Evolutionary conservation across 345 rosid species (phyloP).

Genomic region (Turritis glabra): DNA sequence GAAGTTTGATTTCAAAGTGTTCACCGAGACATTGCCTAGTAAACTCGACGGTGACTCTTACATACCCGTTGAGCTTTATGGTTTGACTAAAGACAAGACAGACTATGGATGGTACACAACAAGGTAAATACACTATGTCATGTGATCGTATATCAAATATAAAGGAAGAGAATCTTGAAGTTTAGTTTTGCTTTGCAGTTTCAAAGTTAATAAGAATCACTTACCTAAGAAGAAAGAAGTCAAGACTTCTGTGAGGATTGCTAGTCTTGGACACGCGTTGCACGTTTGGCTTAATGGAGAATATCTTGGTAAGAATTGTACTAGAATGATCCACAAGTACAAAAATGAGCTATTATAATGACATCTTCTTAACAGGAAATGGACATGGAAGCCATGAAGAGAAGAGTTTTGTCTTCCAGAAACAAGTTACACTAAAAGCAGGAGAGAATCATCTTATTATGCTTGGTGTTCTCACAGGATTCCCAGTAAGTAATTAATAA

Average conservation of each 20-base stretch:
- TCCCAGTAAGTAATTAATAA: conserved; percentile 51
- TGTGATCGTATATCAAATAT: neutral
- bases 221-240: conserved; percentile 48
- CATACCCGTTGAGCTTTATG: conserved; percentile 59
- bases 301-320: conserved; percentile 53
- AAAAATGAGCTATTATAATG: neutral
- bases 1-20: conserved; percentile 58
- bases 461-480: conserved; percentile 61
- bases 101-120: conserved; percentile 87
- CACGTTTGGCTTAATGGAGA: conserved; percentile 71
- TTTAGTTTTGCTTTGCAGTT: conserved; percentile 39
- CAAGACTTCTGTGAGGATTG: conserved; percentile 54
- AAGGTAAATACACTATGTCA: conserved; percentile 42
- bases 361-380: conserved; percentile 44
- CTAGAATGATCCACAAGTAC: neutral
- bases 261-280: conserved; percentile 90
- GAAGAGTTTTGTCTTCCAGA: conserved; percentile 78
- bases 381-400: conserved; percentile 84
- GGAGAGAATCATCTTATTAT: conserved; percentile 61
- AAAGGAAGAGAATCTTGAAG: conserved; percentile 4
- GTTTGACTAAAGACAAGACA: conserved; percentile 59
- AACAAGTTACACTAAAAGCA: conserved; percentile 41
- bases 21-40: conserved; percentile 48
- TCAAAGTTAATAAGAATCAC: conserved; percentile 48
- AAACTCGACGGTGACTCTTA: conserved; percentile 28